Percentiles rank a stretch among this genome's conserved stretches.
phyloP scores from a whole-genome alignment of 371 early-diverging fungal species.

The Mucor indicus region DNA sequence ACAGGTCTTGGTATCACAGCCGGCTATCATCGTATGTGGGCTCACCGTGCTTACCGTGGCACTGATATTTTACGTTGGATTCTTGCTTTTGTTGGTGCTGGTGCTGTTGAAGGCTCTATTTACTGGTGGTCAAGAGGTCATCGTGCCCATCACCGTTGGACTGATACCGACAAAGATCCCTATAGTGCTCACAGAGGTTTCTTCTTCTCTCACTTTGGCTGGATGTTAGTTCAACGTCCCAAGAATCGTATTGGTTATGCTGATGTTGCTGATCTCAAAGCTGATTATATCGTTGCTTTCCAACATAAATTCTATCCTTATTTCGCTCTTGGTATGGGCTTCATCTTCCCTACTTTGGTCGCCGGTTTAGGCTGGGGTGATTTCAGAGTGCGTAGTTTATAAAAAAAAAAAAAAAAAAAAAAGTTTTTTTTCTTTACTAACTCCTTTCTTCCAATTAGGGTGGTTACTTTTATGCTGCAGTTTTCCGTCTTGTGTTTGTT shows the following conservation, averaged over 20 bases:
- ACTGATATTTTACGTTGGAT: slow-evolving; percentile 54
- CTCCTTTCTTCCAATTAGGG: slow-evolving; percentile 45
- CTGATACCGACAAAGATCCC: slow-evolving; percentile 90
- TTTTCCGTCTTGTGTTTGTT: slow-evolving; percentile 76
- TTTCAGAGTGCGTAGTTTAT: slow-evolving; percentile 49
- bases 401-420: background rate
- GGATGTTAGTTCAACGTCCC: slow-evolving; percentile 86
- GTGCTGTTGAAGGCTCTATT: slow-evolving; percentile 80
- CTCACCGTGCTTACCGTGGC: slow-evolving; percentile 78
- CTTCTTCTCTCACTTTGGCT: slow-evolving; percentile 85
- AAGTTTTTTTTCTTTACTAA: no score
- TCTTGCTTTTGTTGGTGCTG: slow-evolving; percentile 64
- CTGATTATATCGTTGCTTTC: slow-evolving; percentile 72
- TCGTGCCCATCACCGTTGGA: slow-evolving; percentile 87
- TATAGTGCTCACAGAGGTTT: slow-evolving; percentile 86
- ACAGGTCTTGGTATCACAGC: slow-evolving; percentile 94
- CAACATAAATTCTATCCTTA: slow-evolving; percentile 83
- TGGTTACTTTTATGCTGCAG: slow-evolving; percentile 84
- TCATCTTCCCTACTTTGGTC: slow-evolving; percentile 76
- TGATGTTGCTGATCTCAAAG: slow-evolving; percentile 83
- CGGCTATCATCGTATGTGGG: slow-evolving; percentile 83
- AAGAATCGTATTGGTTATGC: slow-evolving; percentile 71
- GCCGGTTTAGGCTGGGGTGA: slow-evolving; percentile 90
- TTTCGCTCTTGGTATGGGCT: slow-evolving; percentile 70
- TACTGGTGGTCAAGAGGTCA: slow-evolving; percentile 87